Evolutionary conservation across 257 asterid species (phyloP).

Genomic region (Datura wrightii): DNA sequence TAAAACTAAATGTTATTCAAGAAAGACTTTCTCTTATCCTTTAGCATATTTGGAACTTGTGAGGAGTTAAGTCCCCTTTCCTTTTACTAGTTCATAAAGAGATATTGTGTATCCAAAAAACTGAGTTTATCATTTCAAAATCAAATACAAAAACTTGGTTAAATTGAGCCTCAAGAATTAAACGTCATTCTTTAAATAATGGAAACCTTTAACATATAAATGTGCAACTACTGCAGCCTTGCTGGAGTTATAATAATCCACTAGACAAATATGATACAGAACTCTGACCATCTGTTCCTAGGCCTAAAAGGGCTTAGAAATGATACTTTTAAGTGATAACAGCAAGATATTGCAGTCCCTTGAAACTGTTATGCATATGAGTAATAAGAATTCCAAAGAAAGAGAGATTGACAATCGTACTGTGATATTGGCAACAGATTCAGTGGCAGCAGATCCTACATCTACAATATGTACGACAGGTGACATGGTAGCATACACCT

Average conservation of each 20-base stretch:
- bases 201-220: not conserved
- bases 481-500: constrained; percentile 88
- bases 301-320: not conserved
- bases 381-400: constrained; percentile 3
- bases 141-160: not conserved
- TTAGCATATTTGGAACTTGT: not conserved
- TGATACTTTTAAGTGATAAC: not conserved
- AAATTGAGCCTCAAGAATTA: not conserved
- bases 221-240: constrained; percentile 16
- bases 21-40: not conserved
- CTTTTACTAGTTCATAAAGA: not conserved
- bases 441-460: constrained; percentile 64
- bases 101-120: not conserved
- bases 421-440: constrained; percentile 76
- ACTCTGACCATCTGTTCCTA: not conserved
- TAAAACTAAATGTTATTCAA: not conserved
- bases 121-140: not conserved
- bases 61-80: not conserved
- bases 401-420: constrained; percentile 46
- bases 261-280: not conserved
- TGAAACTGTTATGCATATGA: not conserved
- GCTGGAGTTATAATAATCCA: constrained; percentile 14
- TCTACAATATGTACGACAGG: constrained; percentile 70
- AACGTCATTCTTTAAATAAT: not conserved
- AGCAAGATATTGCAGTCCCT: constrained; percentile 20